These are phyloP conservation scores for Aegilops umbellulata DNA, from an alignment of 176 grass and related monocot species.

Conservation along the genomic window DNA sequence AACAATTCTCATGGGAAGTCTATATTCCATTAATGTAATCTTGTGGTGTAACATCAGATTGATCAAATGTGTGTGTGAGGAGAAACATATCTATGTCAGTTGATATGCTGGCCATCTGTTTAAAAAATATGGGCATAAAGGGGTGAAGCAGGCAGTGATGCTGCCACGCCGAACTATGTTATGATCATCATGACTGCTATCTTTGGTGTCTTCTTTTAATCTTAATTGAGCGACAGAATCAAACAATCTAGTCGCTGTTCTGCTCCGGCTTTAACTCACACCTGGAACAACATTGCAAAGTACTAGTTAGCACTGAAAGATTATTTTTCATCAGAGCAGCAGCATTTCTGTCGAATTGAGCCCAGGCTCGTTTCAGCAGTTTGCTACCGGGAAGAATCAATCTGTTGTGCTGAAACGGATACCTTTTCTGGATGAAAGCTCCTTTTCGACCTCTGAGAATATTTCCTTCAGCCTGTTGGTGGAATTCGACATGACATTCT, in stretches of 20 bases:
- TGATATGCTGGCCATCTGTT: conserved; percentile 17
- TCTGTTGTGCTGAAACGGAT: background rate
- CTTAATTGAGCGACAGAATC: background rate
- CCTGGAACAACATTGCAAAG: conserved; percentile 34
- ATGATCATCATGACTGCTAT: background rate
- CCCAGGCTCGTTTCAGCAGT: background rate
- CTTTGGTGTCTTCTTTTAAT: conserved; percentile 22
- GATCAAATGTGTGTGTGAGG: background rate
- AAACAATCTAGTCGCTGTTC: background rate
- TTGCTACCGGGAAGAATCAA: background rate
- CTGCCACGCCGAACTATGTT: background rate
- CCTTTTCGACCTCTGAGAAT: conserved; percentile 66
- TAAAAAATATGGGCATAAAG: background rate
- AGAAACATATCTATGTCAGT: background rate
- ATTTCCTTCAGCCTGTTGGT: conserved; percentile 63
- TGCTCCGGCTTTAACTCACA: conserved; percentile 16
- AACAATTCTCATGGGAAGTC: too few species aligned
- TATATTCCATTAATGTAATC: background rate
- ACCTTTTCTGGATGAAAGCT: conserved; percentile 58
- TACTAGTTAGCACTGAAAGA: background rate
- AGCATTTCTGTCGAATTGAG: background rate
- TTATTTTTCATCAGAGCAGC: background rate
- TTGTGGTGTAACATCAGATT: background rate
- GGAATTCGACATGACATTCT: conserved; percentile 60
- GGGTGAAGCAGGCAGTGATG: conserved; percentile 2